Percentiles rank a stretch among this genome's conserved stretches.
These are phyloP conservation scores for Pterocarpus macrocarpus DNA, from an alignment of 306 rosid species.

Conservation along the genomic window DNA sequence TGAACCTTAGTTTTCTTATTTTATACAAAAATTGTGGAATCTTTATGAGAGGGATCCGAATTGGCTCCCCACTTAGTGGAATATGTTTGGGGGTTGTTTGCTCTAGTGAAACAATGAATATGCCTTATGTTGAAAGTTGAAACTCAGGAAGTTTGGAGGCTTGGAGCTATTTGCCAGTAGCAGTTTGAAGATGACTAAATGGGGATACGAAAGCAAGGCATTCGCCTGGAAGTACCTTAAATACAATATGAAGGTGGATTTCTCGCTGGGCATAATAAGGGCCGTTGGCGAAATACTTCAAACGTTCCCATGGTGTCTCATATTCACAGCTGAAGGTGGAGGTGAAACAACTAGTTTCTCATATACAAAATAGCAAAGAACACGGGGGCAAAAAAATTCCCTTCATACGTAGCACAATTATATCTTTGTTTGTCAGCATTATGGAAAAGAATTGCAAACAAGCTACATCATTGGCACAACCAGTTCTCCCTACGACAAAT, in stretches of 20 bases:
- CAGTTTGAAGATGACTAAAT: too few species aligned
- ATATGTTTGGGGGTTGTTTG: neutral
- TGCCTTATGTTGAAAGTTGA: neutral
- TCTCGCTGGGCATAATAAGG: neutral
- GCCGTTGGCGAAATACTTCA: neutral
- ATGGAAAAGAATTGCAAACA: slow-evolving; percentile 19
- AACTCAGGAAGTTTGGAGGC: too few species aligned
- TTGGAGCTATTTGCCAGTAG: too few species aligned
- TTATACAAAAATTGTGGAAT: neutral
- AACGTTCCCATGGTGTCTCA: neutral
- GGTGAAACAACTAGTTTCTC: slow-evolving; percentile 31
- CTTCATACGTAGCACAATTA: neutral
- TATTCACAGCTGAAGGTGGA: slow-evolving; percentile 10
- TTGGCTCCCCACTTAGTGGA: neutral
- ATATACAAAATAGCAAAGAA: neutral
- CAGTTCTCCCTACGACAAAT: slow-evolving; percentile 21
- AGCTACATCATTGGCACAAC: slow-evolving; percentile 1
- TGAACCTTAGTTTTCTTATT: neutral
- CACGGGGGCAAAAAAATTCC: neutral
- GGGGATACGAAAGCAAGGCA: too few species aligned
- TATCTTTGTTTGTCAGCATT: slow-evolving; percentile 7
- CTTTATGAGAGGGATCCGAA: neutral
- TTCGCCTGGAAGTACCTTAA: neutral
- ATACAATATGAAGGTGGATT: neutral
- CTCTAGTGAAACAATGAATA: too few species aligned